Evolutionary conservation across 768 basidiomycete genomes (phyloP).

Genomic region (Agaricus bisporus): DNA sequence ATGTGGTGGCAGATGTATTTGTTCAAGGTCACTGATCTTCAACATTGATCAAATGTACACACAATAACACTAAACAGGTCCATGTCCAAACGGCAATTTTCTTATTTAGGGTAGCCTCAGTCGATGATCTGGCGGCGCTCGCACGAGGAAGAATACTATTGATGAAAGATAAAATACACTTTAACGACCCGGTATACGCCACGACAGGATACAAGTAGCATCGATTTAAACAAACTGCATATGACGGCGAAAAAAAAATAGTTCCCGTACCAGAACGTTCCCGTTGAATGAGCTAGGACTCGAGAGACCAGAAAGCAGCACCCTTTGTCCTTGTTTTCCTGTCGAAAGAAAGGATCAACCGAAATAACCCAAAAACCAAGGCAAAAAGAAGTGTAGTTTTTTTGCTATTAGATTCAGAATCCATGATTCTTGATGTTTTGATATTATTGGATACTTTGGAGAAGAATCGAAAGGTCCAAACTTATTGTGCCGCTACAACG

Average conservation of each 20-base stretch:
- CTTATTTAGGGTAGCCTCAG: no score
- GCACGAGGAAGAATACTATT: slow-evolving; percentile 21
- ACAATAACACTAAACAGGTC: no score
- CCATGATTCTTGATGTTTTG: slow-evolving; percentile 1
- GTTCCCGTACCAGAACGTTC: background rate
- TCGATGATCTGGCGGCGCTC: no score
- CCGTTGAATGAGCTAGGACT: slow-evolving; percentile 1
- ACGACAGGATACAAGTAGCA: slow-evolving; percentile 27
- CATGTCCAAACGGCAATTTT: no score
- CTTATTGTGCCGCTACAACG: slow-evolving; percentile 34
- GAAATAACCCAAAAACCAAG: slow-evolving; percentile 37
- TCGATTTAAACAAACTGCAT: slow-evolving; percentile 11
- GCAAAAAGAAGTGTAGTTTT: slow-evolving; percentile 19
- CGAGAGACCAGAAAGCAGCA: slow-evolving; percentile 12
- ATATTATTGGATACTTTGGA: slow-evolving; percentile 3
- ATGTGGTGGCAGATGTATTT: slow-evolving; percentile 11
- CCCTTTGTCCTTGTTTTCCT: slow-evolving; percentile 16
- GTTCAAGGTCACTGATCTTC: background rate
- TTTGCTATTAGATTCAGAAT: slow-evolving; percentile 10
- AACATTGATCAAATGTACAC: no score
- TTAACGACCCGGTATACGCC: slow-evolving; percentile 28
- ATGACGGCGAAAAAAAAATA: background rate
- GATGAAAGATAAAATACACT: slow-evolving; percentile 30
- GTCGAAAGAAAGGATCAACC: slow-evolving; percentile 24
- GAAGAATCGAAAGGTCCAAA: slow-evolving; percentile 10